phyloP scores from a whole-genome alignment of 2,329 filamentous ascomycete species.

The Lachnum nothofagi region DNA sequence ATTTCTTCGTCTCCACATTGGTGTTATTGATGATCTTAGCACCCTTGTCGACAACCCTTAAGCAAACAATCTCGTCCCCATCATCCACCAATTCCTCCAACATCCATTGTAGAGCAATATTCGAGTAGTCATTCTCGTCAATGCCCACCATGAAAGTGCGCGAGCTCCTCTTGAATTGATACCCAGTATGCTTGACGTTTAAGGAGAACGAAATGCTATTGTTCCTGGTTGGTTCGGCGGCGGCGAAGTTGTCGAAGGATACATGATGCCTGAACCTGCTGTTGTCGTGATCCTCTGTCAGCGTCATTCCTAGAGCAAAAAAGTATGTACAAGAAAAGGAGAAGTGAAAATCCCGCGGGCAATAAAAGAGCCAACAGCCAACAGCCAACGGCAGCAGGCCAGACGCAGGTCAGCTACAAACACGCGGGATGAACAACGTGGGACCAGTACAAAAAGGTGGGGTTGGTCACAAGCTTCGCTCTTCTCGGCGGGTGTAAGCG shows the following conservation, averaged over 20 bases:
- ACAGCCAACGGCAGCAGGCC: too few species aligned
- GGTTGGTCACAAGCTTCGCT: slow-evolving; percentile 16
- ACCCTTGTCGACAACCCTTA: slow-evolving; percentile 67
- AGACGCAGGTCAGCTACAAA: too few species aligned
- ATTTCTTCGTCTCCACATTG: slow-evolving; percentile 54
- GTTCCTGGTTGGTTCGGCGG: slow-evolving; percentile 56
- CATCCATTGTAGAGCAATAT: slow-evolving; percentile 69
- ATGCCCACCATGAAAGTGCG: slow-evolving; percentile 68
- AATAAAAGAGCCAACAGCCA: too few species aligned
- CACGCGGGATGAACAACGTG: neutral
- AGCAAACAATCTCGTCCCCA: slow-evolving; percentile 69
- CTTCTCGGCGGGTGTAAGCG: slow-evolving; percentile 13
- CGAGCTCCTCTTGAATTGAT: slow-evolving; percentile 61
- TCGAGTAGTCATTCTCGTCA: slow-evolving; percentile 70
- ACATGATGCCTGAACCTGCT: slow-evolving; percentile 62
- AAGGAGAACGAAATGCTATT: slow-evolving; percentile 59
- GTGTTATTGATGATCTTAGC: slow-evolving; percentile 58
- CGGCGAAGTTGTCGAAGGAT: slow-evolving; percentile 69
- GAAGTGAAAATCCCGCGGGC: slow-evolving; percentile 5
- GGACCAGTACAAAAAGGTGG: slow-evolving; percentile 14
- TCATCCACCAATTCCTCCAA: slow-evolving; percentile 73
- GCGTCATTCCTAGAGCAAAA: slow-evolving; percentile 18
- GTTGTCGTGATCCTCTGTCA: slow-evolving; percentile 23
- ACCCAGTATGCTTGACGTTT: slow-evolving; percentile 67
- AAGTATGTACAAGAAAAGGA: neutral